Percentiles rank a stretch among this genome's conserved stretches.
phyloP scores from a whole-genome alignment of 1,284 basidiomycete species.

The Fomitiporia mediterranea region DNA sequence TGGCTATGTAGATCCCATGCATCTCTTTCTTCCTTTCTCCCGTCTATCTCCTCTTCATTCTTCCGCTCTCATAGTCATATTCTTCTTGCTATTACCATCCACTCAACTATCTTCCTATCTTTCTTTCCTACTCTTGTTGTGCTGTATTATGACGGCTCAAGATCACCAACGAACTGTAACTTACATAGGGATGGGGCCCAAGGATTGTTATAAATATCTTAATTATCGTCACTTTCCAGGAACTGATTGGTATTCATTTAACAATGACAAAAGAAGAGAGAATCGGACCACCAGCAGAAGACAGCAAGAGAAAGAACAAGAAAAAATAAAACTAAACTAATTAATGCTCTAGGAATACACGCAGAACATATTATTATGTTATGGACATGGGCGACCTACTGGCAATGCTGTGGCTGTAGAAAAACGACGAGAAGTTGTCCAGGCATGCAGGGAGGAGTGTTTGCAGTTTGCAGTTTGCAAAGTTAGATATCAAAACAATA shows the following conservation, averaged over 20 bases:
- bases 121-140: conserved; percentile 7
- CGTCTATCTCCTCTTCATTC: too few relatives aligned
- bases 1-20: conserved; percentile 66
- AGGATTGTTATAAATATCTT: neutral
- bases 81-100: conserved; percentile 19
- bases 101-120: conserved; percentile 14
- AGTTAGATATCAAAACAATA: conserved; percentile 15
- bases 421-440: neutral
- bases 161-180: conserved; percentile 16
- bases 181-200: conserved; percentile 8
- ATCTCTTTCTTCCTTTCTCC: conserved; percentile 20
- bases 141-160: conserved; percentile 6
- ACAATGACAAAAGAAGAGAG: too few relatives aligned
- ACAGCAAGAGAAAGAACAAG: neutral
- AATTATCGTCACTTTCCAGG: neutral
- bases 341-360: conserved; percentile 14
- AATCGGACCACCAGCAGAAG: too few relatives aligned
- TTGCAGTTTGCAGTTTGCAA: too few relatives aligned
- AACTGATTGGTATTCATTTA: too few relatives aligned
- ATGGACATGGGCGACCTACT: conserved; percentile 14
- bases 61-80: conserved; percentile 24
- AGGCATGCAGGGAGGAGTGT: conserved; percentile 2
- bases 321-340: neutral
- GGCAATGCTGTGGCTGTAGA: neutral
- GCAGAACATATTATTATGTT: conserved; percentile 2